Evolutionary conservation across 1,284 basidiomycete genomes (phyloP).

Genomic region (Cerrena zonata): DNA sequence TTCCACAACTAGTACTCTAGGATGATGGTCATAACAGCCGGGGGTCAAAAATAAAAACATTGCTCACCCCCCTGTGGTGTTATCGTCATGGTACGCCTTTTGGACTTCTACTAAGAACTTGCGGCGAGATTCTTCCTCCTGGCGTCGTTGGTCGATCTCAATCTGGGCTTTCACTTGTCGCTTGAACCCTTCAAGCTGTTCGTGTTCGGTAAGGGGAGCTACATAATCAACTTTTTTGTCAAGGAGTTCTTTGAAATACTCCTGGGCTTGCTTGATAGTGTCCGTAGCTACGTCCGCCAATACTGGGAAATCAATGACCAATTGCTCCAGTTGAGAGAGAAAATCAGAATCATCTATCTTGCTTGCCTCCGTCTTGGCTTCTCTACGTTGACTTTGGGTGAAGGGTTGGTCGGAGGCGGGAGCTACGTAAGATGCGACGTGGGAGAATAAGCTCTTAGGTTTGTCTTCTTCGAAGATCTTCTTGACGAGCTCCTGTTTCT

Average conservation of each 20-base stretch:
- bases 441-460: background rate
- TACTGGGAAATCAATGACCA: slow-evolving; percentile 17
- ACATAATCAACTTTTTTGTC: slow-evolving; percentile 12
- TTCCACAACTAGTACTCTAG: too few relatives aligned
- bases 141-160: slow-evolving; percentile 12
- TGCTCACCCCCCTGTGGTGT: background rate
- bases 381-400: background rate
- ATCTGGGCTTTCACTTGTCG: slow-evolving; percentile 13
- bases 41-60: too few relatives aligned
- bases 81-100: background rate
- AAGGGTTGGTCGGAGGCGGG: background rate
- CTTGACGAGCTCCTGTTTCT: background rate
- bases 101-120: slow-evolving; percentile 25
- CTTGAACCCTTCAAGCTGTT: slow-evolving; percentile 18
- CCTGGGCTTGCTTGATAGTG: slow-evolving; percentile 15
- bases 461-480: background rate
- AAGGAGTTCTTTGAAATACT: slow-evolving; percentile 17
- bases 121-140: slow-evolving; percentile 13
- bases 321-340: slow-evolving; percentile 22
- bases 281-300: slow-evolving; percentile 17
- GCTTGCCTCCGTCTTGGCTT: background rate
- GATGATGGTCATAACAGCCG: too few relatives aligned
- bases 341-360: slow-evolving; percentile 25
- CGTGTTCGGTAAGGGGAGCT: slow-evolving; percentile 3
- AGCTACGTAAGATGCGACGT: background rate